Conservation (phyloP, 352 stramenopile genomes). For the Saprolegnia parasitica region DNA sequence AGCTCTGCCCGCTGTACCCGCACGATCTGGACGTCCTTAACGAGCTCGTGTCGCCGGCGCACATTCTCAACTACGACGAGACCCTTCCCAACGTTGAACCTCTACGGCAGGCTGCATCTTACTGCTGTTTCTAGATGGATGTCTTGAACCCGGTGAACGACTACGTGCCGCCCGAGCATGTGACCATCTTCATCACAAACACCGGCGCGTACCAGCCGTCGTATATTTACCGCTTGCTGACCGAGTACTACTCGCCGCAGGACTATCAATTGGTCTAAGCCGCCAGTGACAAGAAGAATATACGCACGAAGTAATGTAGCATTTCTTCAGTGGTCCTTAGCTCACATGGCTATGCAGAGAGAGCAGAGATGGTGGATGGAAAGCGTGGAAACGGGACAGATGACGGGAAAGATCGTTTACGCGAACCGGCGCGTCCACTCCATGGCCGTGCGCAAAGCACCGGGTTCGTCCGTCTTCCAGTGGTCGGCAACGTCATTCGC, state of each 20-base stretch:
- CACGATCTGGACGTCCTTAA: constrained; percentile 97
- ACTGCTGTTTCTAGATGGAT: constrained; percentile 63
- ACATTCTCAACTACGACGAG: constrained; percentile 88
- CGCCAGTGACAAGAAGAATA: too few species aligned
- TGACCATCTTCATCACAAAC: constrained; percentile 98
- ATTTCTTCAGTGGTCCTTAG: too few species aligned
- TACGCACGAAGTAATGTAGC: too few species aligned
- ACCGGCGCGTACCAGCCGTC: constrained; percentile 96
- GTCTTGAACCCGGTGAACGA: constrained; percentile 97
- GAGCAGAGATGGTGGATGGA: not conserved
- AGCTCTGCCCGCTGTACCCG: constrained; percentile 95
- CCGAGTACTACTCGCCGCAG: constrained; percentile 97
- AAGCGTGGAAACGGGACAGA: not conserved
- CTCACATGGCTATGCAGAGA: not conserved
- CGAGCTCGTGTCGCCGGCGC: constrained; percentile 81
- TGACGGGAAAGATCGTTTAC: constrained; percentile 2
- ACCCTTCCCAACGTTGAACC: constrained; percentile 68
- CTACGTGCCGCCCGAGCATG: constrained; percentile 95
- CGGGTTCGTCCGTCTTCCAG: constrained; percentile 95
- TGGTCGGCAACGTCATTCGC: constrained; percentile 97
- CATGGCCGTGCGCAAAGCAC: constrained; percentile 79
- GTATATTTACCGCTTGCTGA: constrained; percentile 98
- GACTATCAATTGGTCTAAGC: constrained; percentile 81
- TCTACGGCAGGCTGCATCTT: not conserved
- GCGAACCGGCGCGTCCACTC: constrained; percentile 42